A percentile compares a stretch with the other conserved stretches of the same genome.
Evolutionary conservation across 495 filamentous ascomycete species (phyloP).

Genomic region (Astrocystis sublimbata): DNA sequence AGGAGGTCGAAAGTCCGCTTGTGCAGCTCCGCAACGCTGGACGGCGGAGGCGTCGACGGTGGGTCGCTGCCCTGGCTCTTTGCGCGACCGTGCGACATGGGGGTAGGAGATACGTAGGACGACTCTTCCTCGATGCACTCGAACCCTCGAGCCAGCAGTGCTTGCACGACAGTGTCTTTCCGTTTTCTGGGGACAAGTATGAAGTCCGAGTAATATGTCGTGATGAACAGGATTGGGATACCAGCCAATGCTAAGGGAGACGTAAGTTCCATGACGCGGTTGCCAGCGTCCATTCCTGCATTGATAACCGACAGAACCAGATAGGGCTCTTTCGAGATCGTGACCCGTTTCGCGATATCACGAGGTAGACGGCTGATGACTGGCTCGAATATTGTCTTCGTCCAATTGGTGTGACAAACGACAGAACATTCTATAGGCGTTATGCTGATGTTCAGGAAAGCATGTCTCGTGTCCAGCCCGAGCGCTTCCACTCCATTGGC

Average conservation of each 20-base stretch:
- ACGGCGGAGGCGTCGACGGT: slow-evolving; percentile 74
- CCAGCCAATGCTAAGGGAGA: slow-evolving; percentile 87
- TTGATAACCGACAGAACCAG: slow-evolving; percentile 85
- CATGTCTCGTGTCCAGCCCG: slow-evolving; percentile 56
- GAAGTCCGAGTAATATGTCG: slow-evolving; percentile 97
- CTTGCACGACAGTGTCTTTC: slow-evolving; percentile 69
- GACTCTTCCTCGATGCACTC: slow-evolving; percentile 70
- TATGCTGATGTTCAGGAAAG: slow-evolving; percentile 90
- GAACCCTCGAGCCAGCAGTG: slow-evolving; percentile 80
- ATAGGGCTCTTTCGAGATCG: slow-evolving; percentile 79
- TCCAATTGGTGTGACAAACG: slow-evolving; percentile 75
- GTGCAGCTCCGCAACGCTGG: slow-evolving; percentile 76
- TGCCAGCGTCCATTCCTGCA: slow-evolving; percentile 89
- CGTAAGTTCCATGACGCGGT: slow-evolving; percentile 87
- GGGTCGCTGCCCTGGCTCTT: slow-evolving; percentile 50
- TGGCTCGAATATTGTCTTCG: slow-evolving; percentile 71
- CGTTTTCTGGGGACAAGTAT: slow-evolving; percentile 83
- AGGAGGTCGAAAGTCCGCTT: slow-evolving; percentile 76
- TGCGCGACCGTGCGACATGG: slow-evolving; percentile 50
- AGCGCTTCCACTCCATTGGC: slow-evolving; percentile 42
- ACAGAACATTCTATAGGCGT: slow-evolving; percentile 93
- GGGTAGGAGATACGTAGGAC: slow-evolving; percentile 66
- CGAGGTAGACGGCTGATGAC: slow-evolving; percentile 55
- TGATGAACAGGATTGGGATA: slow-evolving; percentile 97
- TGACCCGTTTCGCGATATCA: slow-evolving; percentile 54